These are phyloP conservation scores for Penicillium polonicum DNA, from an alignment of 2,329 filamentous ascomycete genomes.

Conservation along the genomic window DNA sequence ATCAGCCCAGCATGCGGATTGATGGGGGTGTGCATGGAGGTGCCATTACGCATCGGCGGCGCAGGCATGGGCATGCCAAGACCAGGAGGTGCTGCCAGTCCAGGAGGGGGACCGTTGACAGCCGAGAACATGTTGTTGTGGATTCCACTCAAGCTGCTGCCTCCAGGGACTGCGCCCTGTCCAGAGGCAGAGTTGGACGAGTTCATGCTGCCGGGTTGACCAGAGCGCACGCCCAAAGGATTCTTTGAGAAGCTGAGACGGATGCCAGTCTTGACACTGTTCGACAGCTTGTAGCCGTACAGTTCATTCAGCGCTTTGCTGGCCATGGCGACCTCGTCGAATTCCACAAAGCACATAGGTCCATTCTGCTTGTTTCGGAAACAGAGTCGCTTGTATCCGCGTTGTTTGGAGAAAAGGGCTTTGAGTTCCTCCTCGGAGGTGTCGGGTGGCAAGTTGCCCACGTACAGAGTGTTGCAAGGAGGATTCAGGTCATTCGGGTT, in stretches of 20 bases:
- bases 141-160: conserved; percentile 55
- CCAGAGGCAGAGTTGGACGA: conserved; percentile 52
- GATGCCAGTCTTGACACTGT: conserved; percentile 92
- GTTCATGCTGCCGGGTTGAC: conserved; percentile 59
- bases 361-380: conserved; percentile 94
- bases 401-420: conserved; percentile 84
- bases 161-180: conserved; percentile 55
- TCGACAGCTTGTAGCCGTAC: conserved; percentile 82
- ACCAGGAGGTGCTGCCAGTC: conserved; percentile 72
- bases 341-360: conserved; percentile 98
- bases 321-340: conserved; percentile 87
- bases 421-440: conserved; percentile 96
- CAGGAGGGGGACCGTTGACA: conserved; percentile 76
- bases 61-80: conserved; percentile 48
- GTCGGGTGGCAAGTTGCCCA: conserved; percentile 91
- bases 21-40: conserved; percentile 31
- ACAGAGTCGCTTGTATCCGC: conserved; percentile 91
- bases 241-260: conserved; percentile 97
- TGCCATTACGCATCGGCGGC: conserved; percentile 30
- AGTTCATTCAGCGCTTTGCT: conserved; percentile 88
- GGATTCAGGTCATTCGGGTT: conserved; percentile 96
- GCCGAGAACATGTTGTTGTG: conserved; percentile 64
- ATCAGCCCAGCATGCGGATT: conserved; percentile 32
- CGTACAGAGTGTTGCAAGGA: conserved; percentile 95
- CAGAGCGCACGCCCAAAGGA: conserved; percentile 83